Evolutionary conservation across 139 green algal genomes (phyloP).

Genomic region (Micractinium conductrix): DNA sequence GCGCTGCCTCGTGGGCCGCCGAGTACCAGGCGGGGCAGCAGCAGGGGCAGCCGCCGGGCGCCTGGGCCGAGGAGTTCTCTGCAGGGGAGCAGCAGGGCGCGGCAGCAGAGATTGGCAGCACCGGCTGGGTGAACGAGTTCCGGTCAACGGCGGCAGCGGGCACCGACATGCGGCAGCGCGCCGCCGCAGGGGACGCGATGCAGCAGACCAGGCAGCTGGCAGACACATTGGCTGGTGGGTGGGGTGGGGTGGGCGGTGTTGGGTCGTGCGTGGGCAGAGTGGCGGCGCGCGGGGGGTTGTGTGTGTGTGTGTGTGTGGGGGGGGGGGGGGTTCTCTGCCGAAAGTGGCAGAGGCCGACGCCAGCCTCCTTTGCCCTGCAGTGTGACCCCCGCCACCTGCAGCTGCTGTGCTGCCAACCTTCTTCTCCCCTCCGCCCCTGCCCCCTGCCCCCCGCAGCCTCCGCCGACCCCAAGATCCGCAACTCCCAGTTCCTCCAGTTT

Average conservation of each 20-base stretch:
- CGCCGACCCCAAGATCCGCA: constrained; percentile 85
- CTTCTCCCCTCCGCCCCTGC: constrained; percentile 44
- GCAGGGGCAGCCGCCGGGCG: constrained; percentile 26
- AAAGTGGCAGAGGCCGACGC: not conserved
- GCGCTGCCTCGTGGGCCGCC: constrained; percentile 57
- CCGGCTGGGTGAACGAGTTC: constrained; percentile 59
- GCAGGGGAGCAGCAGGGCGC: not conserved
- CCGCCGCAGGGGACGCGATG: constrained; percentile 30
- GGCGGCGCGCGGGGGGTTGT: too few relatives aligned
- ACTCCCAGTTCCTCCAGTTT: constrained; percentile 95
- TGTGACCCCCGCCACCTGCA: too few relatives aligned
- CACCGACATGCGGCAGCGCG: not conserved
- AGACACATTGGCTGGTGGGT: constrained; percentile 52
- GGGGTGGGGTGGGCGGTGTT: not conserved
- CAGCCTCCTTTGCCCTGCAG: too few relatives aligned
- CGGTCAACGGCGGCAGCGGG: constrained; percentile 1
- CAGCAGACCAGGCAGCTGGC: constrained; percentile 62
- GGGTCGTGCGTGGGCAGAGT: too few relatives aligned
- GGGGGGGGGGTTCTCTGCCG: constrained; percentile 10
- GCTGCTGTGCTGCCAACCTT: not conserved
- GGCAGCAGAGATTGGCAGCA: not conserved
- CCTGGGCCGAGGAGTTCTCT: constrained; percentile 26
- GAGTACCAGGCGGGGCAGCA: constrained; percentile 50
- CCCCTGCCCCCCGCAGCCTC: constrained; percentile 41
- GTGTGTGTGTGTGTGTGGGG: not conserved